A percentile compares a stretch with the other conserved stretches of the same genome.
These are phyloP conservation scores for Lotmaria passim DNA, from an alignment of 208 protist genomes.

Conservation along the genomic window DNA sequence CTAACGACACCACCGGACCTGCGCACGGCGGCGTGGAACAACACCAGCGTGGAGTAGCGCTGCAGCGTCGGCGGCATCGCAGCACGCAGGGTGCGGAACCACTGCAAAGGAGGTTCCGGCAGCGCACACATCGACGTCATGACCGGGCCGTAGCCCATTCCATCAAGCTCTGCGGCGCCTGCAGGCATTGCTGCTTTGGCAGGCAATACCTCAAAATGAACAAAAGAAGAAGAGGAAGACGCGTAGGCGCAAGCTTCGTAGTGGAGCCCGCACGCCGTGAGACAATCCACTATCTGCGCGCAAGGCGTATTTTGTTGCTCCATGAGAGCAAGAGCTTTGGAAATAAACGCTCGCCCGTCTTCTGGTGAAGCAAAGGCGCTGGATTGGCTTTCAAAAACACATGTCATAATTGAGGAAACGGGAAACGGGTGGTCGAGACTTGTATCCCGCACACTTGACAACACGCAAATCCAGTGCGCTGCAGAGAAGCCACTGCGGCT, in stretches of 20 bases:
- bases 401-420: slow-evolving; percentile 1
- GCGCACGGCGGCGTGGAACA: slow-evolving; percentile 22
- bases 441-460: background rate
- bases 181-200: too few species aligned
- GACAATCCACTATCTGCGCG: background rate
- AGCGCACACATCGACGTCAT: slow-evolving; percentile 28
- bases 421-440: background rate
- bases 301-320: background rate
- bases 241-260: slow-evolving; percentile 36
- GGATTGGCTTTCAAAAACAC: background rate
- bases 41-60: slow-evolving; percentile 23
- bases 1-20: slow-evolving; percentile 6
- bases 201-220: background rate
- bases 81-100: slow-evolving; percentile 2
- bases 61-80: slow-evolving; percentile 32
- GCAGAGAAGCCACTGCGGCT: slow-evolving; percentile 4
- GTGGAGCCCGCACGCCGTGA: slow-evolving; percentile 18
- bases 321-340: slow-evolving; percentile 8
- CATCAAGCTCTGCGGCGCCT: background rate
- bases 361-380: slow-evolving; percentile 9
- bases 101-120: slow-evolving; percentile 14
- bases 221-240: slow-evolving; percentile 12
- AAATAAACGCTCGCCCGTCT: slow-evolving; percentile 17
- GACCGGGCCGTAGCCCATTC: slow-evolving; percentile 18
- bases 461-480: slow-evolving; percentile 17